Conservation (phyloP, 352 stramenopile genomes). For the Phytopythium boreale region DNA sequence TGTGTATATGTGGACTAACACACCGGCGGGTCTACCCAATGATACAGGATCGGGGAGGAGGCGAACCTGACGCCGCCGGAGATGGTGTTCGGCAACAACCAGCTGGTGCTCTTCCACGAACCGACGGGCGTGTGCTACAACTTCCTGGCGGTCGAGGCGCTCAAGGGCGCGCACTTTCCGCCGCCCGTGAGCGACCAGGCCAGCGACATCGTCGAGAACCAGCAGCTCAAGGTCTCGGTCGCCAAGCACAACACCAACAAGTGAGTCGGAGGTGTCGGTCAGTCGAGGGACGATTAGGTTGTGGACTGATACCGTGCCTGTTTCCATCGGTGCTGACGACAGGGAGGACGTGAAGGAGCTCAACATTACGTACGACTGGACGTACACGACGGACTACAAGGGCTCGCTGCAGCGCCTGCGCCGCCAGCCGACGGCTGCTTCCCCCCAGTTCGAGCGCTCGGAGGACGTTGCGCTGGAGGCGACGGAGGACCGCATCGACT, state of each 20-base stretch:
- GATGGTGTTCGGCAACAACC: conserved; percentile 87
- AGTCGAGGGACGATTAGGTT: background rate
- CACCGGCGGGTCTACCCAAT: conserved; percentile 4
- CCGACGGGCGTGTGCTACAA: conserved; percentile 69
- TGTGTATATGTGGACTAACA: background rate
- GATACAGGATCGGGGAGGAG: conserved; percentile 45
- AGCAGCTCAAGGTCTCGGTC: conserved; percentile 79
- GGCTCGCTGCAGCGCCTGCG: conserved; percentile 56
- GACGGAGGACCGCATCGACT: conserved; percentile 62
- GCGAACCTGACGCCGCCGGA: conserved; percentile 75
- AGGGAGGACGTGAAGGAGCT: conserved; percentile 82
- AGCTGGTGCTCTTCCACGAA: conserved; percentile 72
- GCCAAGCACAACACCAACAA: conserved; percentile 80
- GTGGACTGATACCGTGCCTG: conserved; percentile 1
- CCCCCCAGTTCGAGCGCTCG: conserved; percentile 9
- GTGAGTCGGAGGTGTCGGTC: conserved; percentile 18
- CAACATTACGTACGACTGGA: conserved; percentile 84
- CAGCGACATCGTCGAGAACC: conserved; percentile 51
- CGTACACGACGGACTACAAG: conserved; percentile 83
- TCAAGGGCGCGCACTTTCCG: conserved; percentile 70
- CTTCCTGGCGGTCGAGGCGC: conserved; percentile 71
- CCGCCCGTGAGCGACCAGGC: conserved; percentile 33
- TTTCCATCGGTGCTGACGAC: background rate
- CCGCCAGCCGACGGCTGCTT: conserved; percentile 11
- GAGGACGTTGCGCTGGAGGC: conserved; percentile 35